phyloP scores from a whole-genome alignment of 148 eudicot species.

The Spergularia marina region DNA sequence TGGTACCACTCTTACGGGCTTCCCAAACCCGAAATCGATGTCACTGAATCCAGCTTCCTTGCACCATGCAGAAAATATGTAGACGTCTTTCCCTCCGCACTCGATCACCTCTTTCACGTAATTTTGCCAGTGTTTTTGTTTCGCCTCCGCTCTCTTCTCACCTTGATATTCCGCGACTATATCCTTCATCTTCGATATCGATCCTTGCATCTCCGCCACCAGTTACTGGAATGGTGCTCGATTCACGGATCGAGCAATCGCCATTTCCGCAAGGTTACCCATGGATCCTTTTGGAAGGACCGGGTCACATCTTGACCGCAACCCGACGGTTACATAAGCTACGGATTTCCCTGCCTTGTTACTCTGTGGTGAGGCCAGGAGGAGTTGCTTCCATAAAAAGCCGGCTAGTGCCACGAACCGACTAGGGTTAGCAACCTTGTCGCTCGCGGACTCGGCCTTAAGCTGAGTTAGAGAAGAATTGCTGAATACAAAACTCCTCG shows the following conservation, averaged over 20 bases:
- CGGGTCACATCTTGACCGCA: neutral
- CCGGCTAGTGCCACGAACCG: neutral
- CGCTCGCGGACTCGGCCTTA: neutral
- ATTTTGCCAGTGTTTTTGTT: neutral
- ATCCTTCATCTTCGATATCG: neutral
- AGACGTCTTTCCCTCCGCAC: neutral
- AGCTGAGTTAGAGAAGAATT: neutral
- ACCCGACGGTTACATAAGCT: neutral
- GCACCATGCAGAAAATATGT: neutral
- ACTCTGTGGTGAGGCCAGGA: neutral
- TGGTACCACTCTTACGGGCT: neutral
- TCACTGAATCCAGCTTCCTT: neutral
- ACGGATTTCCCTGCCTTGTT: neutral
- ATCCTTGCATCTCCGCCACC: neutral
- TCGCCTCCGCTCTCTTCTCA: neutral
- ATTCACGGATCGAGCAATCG: neutral
- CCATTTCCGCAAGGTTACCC: neutral
- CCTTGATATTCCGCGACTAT: neutral
- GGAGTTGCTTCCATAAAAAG: neutral
- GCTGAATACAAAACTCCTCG: neutral
- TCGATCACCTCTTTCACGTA: neutral
- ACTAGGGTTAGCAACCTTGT: neutral
- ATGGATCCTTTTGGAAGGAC: neutral
- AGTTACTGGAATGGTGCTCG: neutral
- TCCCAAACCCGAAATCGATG: neutral